Evolutionary conservation across 176 grass and related monocot species (phyloP), one percentile per base, ranked within the genome.

Genomic region (Pontederia crassipes): DNA sequence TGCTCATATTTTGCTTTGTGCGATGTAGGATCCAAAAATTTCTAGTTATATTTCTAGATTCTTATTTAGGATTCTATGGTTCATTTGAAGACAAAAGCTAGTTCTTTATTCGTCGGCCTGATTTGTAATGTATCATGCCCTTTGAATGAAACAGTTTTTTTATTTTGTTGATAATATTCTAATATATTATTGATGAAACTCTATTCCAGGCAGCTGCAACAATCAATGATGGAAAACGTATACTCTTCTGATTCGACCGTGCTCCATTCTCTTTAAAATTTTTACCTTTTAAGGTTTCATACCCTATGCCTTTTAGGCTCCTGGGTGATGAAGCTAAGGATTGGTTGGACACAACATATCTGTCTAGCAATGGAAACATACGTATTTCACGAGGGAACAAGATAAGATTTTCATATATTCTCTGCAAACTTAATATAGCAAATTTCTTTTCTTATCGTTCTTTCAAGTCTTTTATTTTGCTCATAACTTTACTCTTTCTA

Each of bases 361-460:
- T 97, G 50, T 97, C 92, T 57, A 58, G 47, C 20, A 68, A 73
- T 62, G 92, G 92, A 50, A 97, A 83, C 26, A 82, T 97, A 78
- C 86, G 87, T 46, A 88, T 97, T 78, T 97, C 87, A 70, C 90
- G 82, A 83, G 92, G 92, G 72, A 97, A 88, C 73, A 97, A 97
- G 92, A 87, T 97, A 85, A 17, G 27, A 45, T 32, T 61, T 74
- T 50, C 8, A 49, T 57, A 32, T 57, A 12, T 60, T 9, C 57
- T 51, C 20, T 11, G 7, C 0, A 59, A 29, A 27, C 49, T 27
- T 12, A 60, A 24, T 24, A 24, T 24, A 24, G 20, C 20, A 24
- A 16, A 24, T 24, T 24, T 24, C 20, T 24, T 24, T 24, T 24
- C 20, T 24, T 24, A 24, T 24, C 20, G 20, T 11, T 54, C 51